These are phyloP conservation scores for Solanum hybrid DNA, from an alignment of 305 asterid species.

Conservation along the genomic window DNA sequence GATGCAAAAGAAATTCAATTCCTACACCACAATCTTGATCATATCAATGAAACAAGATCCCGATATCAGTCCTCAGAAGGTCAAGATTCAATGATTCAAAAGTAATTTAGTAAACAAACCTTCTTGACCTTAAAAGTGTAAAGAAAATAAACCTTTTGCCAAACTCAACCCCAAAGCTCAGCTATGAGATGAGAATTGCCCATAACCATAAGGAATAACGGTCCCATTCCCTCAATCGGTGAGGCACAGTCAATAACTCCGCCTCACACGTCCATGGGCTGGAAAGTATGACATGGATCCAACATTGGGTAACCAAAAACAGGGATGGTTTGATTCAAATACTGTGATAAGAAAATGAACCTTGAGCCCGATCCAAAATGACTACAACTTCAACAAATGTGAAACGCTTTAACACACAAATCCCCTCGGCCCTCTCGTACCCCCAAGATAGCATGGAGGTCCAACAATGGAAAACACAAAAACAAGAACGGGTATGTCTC, in stretches of 20 bases:
- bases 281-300: neutral
- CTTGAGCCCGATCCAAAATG: neutral
- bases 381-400: neutral
- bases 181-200: neutral
- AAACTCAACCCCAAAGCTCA: neutral
- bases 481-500: neutral
- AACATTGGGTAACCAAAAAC: neutral
- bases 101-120: neutral
- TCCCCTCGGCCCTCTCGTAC: neutral
- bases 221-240: neutral
- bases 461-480: neutral
- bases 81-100: neutral
- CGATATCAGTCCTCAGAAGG: neutral
- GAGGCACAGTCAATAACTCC: neutral
- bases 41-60: neutral
- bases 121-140: neutral
- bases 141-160: neutral
- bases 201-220: neutral
- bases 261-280: neutral
- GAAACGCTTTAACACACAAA: neutral
- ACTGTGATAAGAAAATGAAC: neutral
- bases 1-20: neutral
- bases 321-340: neutral
- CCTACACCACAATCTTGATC: neutral
- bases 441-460: neutral